These are phyloP conservation scores for Lanmaoa pseudosensibilis DNA, from an alignment of 768 basidiomycete species.

Conservation along the genomic window DNA sequence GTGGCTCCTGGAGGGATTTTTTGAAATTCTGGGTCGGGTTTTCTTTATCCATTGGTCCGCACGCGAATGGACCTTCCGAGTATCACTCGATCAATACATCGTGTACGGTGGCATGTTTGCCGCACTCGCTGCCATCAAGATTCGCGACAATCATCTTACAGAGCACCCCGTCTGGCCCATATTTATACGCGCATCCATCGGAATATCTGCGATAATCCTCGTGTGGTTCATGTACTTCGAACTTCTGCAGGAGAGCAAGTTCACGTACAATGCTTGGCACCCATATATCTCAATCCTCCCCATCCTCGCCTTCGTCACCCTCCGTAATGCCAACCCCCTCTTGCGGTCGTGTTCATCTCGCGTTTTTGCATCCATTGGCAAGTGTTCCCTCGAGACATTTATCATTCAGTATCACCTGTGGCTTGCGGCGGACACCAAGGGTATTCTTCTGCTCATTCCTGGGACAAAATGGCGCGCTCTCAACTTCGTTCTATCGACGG, in stretches of 20 bases:
- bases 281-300: conserved; percentile 81
- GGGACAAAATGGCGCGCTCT: conserved; percentile 70
- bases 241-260: conserved; percentile 72
- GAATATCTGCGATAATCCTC: conserved; percentile 51
- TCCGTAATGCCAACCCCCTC: conserved; percentile 74
- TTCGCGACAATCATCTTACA: conserved; percentile 67
- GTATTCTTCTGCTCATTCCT: conserved; percentile 76
- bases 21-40: conserved; percentile 59
- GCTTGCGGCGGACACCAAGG: conserved; percentile 83
- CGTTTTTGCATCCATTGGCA: conserved; percentile 79
- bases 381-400: conserved; percentile 88
- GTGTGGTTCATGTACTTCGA: conserved; percentile 86
- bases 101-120: conserved; percentile 85
- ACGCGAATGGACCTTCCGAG: conserved; percentile 85
- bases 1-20: conserved; percentile 64
- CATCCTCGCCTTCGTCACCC: conserved; percentile 67
- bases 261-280: conserved; percentile 84
- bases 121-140: conserved; percentile 71
- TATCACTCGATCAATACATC: conserved; percentile 85
- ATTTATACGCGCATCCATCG: conserved; percentile 47
- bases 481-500: conserved; percentile 74
- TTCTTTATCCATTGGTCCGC: conserved; percentile 84
- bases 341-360: conserved; percentile 70
- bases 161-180: conserved; percentile 69
- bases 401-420: conserved; percentile 89